Evolutionary conservation across 2,329 filamentous ascomycete genomes (phyloP).

Genomic region (Curvularia spicifera): DNA sequence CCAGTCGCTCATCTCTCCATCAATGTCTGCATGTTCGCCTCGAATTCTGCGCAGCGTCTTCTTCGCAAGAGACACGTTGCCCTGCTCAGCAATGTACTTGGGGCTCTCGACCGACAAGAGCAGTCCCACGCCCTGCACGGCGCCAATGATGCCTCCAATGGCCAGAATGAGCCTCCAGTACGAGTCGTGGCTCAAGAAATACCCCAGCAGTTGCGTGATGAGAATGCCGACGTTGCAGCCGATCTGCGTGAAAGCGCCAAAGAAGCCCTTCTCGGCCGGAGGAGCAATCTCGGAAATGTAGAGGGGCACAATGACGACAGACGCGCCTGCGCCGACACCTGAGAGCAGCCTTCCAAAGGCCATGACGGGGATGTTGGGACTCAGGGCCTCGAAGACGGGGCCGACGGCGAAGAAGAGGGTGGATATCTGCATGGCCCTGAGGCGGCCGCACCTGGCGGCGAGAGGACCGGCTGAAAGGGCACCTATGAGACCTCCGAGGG

Average conservation of each 20-base stretch:
- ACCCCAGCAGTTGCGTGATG: constrained; percentile 80
- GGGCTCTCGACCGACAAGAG: constrained; percentile 81
- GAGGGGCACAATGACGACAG: constrained; percentile 90
- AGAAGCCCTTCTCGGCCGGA: constrained; percentile 72
- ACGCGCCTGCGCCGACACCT: constrained; percentile 83
- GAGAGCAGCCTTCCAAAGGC: constrained; percentile 77
- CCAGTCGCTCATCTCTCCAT: constrained; percentile 70
- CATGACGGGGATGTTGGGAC: constrained; percentile 71
- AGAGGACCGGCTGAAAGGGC: constrained; percentile 80
- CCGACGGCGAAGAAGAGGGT: constrained; percentile 78
- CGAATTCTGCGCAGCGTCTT: constrained; percentile 76
- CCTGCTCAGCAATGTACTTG: constrained; percentile 77
- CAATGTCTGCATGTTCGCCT: constrained; percentile 71
- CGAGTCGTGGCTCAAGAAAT: constrained; percentile 79
- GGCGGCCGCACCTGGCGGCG: constrained; percentile 77
- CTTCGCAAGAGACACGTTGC: constrained; percentile 67
- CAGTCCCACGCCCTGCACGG: constrained; percentile 72
- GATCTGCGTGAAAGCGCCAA: constrained; percentile 84
- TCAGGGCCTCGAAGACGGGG: constrained; percentile 75
- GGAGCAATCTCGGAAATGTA: constrained; percentile 94
- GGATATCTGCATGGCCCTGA: constrained; percentile 77
- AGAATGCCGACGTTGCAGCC: constrained; percentile 93
- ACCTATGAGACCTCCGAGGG: constrained; percentile 83
- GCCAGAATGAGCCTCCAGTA: constrained; percentile 86
- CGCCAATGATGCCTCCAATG: constrained; percentile 71